Conservation (phyloP, 495 filamentous ascomycete species). For the Opeltia flavorubescens region DNA sequence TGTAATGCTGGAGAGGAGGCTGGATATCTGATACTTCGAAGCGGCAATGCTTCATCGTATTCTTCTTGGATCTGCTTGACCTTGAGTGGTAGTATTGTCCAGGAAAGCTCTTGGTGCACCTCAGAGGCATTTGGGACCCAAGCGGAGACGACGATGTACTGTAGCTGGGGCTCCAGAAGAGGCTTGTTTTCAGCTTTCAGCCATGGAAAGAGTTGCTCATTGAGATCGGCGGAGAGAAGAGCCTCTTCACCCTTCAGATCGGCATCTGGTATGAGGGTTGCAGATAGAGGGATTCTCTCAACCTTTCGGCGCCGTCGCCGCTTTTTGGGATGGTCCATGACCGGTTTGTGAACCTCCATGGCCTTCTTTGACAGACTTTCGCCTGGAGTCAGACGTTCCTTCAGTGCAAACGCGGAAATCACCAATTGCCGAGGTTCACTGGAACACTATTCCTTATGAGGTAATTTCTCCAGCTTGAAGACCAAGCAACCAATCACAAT, state of each 20-base stretch:
- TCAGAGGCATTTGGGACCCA: conserved; percentile 47
- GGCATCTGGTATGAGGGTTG: conserved; percentile 58
- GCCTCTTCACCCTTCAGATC: conserved; percentile 80
- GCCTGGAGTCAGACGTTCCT: too few species aligned
- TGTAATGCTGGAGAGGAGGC: conserved; percentile 64
- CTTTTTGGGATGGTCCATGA: conserved; percentile 29
- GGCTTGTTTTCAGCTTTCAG: background rate
- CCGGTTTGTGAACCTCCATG: conserved; percentile 10
- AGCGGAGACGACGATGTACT: conserved; percentile 68
- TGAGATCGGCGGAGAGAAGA: conserved; percentile 75
- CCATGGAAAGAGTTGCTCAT: conserved; percentile 52
- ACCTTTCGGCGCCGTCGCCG: conserved; percentile 29
- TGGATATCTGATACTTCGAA: conserved; percentile 71
- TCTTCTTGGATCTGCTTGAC: conserved; percentile 2
- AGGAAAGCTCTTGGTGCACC: conserved; percentile 48
- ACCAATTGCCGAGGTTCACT: too few species aligned
- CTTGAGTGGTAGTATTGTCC: conserved; percentile 76
- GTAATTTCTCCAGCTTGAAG: too few species aligned
- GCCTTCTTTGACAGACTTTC: too few species aligned
- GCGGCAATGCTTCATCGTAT: background rate
- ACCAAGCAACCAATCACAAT: too few species aligned
- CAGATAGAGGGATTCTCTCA: conserved; percentile 42
- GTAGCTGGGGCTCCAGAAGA: conserved; percentile 13
- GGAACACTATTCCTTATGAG: too few species aligned
- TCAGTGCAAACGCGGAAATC: too few species aligned